phyloP scores from a whole-genome alignment of 2,329 filamentous ascomycete genomes.

The Colletotrichum scovillei region DNA sequence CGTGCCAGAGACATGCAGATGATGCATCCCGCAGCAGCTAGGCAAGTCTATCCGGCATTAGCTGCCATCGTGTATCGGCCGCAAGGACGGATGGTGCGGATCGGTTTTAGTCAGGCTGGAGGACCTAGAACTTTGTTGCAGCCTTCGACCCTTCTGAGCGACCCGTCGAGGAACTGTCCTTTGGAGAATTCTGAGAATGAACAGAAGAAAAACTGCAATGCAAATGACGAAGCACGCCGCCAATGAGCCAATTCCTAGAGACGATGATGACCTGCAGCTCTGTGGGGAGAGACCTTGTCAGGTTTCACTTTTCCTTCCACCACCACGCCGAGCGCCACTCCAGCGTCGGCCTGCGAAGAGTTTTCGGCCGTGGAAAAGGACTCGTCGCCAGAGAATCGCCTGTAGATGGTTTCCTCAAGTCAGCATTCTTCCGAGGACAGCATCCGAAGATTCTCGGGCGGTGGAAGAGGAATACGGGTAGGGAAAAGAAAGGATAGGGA shows the following conservation, averaged over 20 bases:
- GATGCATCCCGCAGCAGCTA: conserved; percentile 37
- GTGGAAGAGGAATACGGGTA: neutral
- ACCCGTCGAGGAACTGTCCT: conserved; percentile 17
- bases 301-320: conserved; percentile 35
- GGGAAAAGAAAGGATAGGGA: conserved; percentile 12
- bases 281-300: conserved; percentile 20
- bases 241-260: conserved; percentile 33
- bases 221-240: conserved; percentile 32
- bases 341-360: conserved; percentile 34
- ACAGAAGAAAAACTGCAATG: conserved; percentile 23
- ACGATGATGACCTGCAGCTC: conserved; percentile 36
- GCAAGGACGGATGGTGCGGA: conserved; percentile 33
- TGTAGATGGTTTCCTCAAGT: conserved; percentile 15
- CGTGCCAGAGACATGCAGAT: conserved; percentile 34
- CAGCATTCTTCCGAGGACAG: conserved; percentile 22
- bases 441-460: neutral
- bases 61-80: conserved; percentile 36
- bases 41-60: conserved; percentile 36
- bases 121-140: conserved; percentile 29
- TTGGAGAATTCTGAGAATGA: neutral
- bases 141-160: conserved; percentile 21
- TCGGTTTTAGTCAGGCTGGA: conserved; percentile 31
- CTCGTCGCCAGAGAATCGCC: conserved; percentile 38
- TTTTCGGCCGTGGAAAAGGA: conserved; percentile 32
- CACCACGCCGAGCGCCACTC: conserved; percentile 36